Evolutionary conservation across 2,329 filamentous ascomycete genomes (phyloP), one percentile per base, ranked within the genome.

Genomic region (Teratosphaeriaceae sp.): DNA sequence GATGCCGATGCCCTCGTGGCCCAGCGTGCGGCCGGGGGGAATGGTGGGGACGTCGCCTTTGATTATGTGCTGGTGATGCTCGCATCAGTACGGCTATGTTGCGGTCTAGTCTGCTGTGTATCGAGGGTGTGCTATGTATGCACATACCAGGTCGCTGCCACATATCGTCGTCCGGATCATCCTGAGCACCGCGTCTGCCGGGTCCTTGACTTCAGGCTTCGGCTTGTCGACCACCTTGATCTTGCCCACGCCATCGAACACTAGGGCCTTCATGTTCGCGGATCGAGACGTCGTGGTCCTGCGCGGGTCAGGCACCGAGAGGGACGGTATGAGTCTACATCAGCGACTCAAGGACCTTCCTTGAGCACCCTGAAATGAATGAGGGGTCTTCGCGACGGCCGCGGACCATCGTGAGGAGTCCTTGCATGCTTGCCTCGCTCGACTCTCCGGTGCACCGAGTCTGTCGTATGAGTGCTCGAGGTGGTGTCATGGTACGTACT

Each of bases 1-100:
- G 0, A 71, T 54, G 2, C 73, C 75, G 0, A 77, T 70, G 30
- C 72, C 73, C 53, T 78, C 74, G 47, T 78, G 74, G 26, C 75
- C 74, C 0, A 78, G 61, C 2, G 75, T 64, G 0, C 64, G 63
- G 6, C 74, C 74, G 0, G 64, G 60, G 4, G 65, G 49, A 37
- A 67, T 69, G 1, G 67, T 72, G 0, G 74, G 65, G 0, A 79
- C 73, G 49, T 78, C 65, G 13, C 75, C 75, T 44, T 73, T 71
- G 44, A 68, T 58, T 46, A 79, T 78, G 52, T 80, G 76, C 12
- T 79, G 59, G 29, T 5, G 7, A 20, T 9, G 15, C 15, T 24
- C 12, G 18, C 7, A 19, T 35, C n/a, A 9, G 8, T 15, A 8
- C 15, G 31, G 15, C 15, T 16, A 35, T 16, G 8, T 19, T n/a